These are phyloP conservation scores for Triticum urartu DNA, from an alignment of 176 grass and related monocot species.

Conservation along the genomic window DNA sequence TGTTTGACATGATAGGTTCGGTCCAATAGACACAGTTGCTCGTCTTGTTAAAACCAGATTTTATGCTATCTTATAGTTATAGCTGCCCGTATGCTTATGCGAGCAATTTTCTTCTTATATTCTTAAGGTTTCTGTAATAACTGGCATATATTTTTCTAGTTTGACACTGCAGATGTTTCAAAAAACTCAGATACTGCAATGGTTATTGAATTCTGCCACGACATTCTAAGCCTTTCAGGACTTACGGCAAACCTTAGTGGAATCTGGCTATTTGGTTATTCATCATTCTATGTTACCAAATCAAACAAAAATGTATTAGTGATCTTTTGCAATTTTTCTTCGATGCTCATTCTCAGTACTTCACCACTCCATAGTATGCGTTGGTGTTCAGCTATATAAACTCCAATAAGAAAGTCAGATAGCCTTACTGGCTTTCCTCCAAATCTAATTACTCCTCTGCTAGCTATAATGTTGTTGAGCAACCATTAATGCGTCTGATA, in stretches of 20 bases:
- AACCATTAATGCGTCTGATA: conserved; percentile 12
- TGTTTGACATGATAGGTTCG: neutral
- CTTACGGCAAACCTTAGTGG: neutral
- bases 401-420: neutral
- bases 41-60: neutral
- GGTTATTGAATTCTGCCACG: neutral
- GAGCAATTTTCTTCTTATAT: neutral
- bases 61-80: neutral
- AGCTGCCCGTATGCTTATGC: neutral
- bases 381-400: neutral
- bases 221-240: neutral
- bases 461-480: neutral
- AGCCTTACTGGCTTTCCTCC: neutral
- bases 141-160: neutral
- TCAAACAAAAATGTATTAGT: neutral
- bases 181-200: neutral
- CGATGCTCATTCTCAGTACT: neutral
- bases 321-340: neutral
- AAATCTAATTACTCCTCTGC: neutral
- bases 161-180: neutral
- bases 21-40: neutral
- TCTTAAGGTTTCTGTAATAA: neutral
- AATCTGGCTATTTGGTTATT: neutral
- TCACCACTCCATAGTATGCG: neutral
- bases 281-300: neutral